These are phyloP conservation scores for Albifimbria verrucaria DNA, from an alignment of 2,329 filamentous ascomycete genomes.

Conservation along the genomic window DNA sequence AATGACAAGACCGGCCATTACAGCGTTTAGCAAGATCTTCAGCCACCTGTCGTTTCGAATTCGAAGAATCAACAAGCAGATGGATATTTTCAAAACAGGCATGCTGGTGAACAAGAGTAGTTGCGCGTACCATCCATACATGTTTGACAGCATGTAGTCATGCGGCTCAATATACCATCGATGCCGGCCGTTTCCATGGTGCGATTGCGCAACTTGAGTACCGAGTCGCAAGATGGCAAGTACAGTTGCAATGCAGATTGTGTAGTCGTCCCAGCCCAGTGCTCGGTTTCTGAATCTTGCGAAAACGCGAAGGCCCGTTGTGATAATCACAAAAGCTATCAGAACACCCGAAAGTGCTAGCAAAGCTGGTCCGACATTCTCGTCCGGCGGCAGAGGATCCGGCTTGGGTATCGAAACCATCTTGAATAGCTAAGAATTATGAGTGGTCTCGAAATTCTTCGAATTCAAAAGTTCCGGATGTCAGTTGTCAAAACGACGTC, in stretches of 20 bases:
- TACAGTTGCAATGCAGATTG: constrained; percentile 25
- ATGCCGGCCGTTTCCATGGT: constrained; percentile 35
- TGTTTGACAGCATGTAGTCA: constrained; percentile 31
- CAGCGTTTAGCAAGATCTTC: constrained; percentile 24
- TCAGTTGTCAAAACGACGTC: too few species aligned
- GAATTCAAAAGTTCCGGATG: too few species aligned
- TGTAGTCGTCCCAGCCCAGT: constrained; percentile 35
- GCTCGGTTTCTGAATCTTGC: constrained; percentile 24
- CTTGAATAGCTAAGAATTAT: too few species aligned
- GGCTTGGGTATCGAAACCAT: constrained; percentile 2
- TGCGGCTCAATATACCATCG: constrained; percentile 27
- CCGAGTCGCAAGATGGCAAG: constrained; percentile 27
- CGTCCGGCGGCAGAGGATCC: constrained; percentile 30
- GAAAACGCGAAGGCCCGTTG: constrained; percentile 27
- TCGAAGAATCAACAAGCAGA: constrained; percentile 36
- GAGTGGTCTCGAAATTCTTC: too few species aligned
- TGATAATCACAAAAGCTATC: constrained; percentile 26
- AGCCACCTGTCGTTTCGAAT: constrained; percentile 33
- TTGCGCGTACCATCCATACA: constrained; percentile 36
- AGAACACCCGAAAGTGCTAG: constrained; percentile 28
- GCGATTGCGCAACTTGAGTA: constrained; percentile 28
- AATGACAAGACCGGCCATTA: constrained; percentile 27
- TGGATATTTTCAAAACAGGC: constrained; percentile 38
- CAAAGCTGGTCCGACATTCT: constrained; percentile 28
- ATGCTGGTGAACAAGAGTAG: constrained; percentile 36